phyloP scores from a whole-genome alignment of 805 yeast genomes.

The Metschnikowia anglica region DNA sequence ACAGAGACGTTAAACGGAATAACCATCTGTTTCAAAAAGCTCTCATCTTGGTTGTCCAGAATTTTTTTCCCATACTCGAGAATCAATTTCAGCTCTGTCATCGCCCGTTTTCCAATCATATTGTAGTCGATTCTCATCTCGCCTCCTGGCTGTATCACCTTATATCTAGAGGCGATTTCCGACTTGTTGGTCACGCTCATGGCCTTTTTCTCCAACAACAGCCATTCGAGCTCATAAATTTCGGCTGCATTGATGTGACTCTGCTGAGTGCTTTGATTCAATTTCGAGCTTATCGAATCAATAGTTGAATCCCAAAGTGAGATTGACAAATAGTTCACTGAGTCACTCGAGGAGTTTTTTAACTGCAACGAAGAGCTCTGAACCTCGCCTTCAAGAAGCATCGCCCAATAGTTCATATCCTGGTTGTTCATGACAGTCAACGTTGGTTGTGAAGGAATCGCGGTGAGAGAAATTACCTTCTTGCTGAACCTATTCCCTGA shows the following conservation, averaged over 20 bases:
- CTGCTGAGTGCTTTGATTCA: constrained; percentile 32
- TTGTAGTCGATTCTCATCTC: constrained; percentile 54
- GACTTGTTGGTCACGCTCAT: constrained; percentile 51
- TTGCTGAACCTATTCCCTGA: constrained; percentile 20
- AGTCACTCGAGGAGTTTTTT: constrained; percentile 56
- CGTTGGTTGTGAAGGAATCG: constrained; percentile 56
- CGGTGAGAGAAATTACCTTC: constrained; percentile 29
- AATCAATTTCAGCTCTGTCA: constrained; percentile 61
- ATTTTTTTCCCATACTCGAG: constrained; percentile 57
- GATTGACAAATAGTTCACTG: constrained; percentile 57
- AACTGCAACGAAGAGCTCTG: constrained; percentile 50
- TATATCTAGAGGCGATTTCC: constrained; percentile 36
- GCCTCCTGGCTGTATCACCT: constrained; percentile 37
- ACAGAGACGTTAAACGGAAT: constrained; percentile 73
- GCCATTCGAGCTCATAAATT: constrained; percentile 72
- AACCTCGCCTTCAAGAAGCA: constrained; percentile 78
- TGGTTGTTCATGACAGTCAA: constrained; percentile 52
- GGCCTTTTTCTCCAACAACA: constrained; percentile 56
- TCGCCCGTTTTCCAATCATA: constrained; percentile 70
- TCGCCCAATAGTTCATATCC: constrained; percentile 62
- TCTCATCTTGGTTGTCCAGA: constrained; percentile 19
- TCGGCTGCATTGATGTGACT: constrained; percentile 50
- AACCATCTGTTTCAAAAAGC: constrained; percentile 53
- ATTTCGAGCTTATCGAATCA: constrained; percentile 57
- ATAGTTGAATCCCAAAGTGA: constrained; percentile 72